These are phyloP conservation scores for Aspergillus versicolor DNA, from an alignment of 2,329 filamentous ascomycete species.

Conservation along the genomic window DNA sequence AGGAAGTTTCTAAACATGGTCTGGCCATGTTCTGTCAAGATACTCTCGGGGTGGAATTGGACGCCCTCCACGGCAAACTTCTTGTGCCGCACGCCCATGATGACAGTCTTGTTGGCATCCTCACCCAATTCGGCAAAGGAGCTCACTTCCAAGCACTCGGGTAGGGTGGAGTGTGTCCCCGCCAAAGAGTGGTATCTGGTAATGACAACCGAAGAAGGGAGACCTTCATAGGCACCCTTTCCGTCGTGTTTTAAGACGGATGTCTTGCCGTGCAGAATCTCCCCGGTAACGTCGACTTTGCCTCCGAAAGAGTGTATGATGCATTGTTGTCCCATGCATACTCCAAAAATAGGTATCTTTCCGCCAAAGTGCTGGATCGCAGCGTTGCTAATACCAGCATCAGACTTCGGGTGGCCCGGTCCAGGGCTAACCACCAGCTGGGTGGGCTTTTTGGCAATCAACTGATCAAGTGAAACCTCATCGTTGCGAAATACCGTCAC, in stretches of 20 bases:
- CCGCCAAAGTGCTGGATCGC: constrained; percentile 89
- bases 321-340: constrained; percentile 99
- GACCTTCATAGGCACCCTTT: constrained; percentile 85
- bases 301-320: constrained; percentile 94
- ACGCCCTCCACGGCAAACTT: constrained; percentile 90
- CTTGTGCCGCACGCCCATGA: constrained; percentile 96
- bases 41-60: constrained; percentile 97
- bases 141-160: constrained; percentile 80
- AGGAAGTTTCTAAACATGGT: constrained; percentile 93
- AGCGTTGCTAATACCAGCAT: constrained; percentile 90
- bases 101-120: constrained; percentile 75
- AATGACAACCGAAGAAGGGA: constrained; percentile 78
- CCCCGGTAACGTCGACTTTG: constrained; percentile 85
- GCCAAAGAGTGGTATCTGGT: constrained; percentile 96
- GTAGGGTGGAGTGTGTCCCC: constrained; percentile 83
- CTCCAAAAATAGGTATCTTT: constrained; percentile 93
- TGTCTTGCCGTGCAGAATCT: constrained; percentile 97
- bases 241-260: constrained; percentile 84
- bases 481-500: constrained; percentile 93
- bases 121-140: constrained; percentile 78
- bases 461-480: constrained; percentile 78
- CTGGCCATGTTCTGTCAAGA: constrained; percentile 84
- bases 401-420: constrained; percentile 85
- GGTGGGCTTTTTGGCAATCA: constrained; percentile 81
- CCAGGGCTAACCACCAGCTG: constrained; percentile 94